Percentiles rank a stretch among this genome's conserved stretches.
Evolutionary conservation across 2,329 filamentous ascomycete genomes (phyloP).

Genomic region (Xylariaceae sp.): DNA sequence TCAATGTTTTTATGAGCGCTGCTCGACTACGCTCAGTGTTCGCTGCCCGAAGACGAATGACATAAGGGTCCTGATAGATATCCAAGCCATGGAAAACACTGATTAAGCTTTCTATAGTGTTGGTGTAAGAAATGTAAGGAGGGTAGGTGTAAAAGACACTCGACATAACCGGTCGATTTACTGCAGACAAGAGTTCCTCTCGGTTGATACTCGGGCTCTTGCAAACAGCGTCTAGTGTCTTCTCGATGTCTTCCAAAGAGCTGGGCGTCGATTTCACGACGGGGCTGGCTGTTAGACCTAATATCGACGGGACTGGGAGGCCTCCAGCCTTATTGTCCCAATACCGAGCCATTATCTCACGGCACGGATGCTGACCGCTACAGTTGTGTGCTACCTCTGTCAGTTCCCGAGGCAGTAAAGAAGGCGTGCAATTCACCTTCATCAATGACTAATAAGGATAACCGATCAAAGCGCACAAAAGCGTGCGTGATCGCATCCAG

Average conservation of each 20-base stretch:
- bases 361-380: constrained; percentile 62
- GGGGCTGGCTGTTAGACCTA: constrained; percentile 83
- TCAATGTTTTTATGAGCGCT: constrained; percentile 43
- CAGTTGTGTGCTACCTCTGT: constrained; percentile 70
- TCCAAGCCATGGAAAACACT: constrained; percentile 49
- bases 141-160: constrained; percentile 38
- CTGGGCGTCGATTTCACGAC: constrained; percentile 61
- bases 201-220: constrained; percentile 70
- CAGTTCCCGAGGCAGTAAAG: constrained; percentile 18
- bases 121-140: constrained; percentile 27
- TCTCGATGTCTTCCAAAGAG: constrained; percentile 65
- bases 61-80: constrained; percentile 63
- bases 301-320: constrained; percentile 60
- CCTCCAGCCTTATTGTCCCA: constrained; percentile 48
- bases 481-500: constrained; percentile 74
- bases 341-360: constrained; percentile 76
- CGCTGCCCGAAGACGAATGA: constrained; percentile 50
- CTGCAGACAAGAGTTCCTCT: constrained; percentile 68
- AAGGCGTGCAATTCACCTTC: constrained; percentile 61
- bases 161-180: constrained; percentile 65
- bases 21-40: constrained; percentile 45
- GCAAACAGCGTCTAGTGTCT: constrained; percentile 69
- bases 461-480: constrained; percentile 65
- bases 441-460: constrained; percentile 78
- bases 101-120: constrained; percentile 49